Conservation (phyloP, 2,329 filamentous ascomycete genomes). For the Ophiostoma montium region DNA sequence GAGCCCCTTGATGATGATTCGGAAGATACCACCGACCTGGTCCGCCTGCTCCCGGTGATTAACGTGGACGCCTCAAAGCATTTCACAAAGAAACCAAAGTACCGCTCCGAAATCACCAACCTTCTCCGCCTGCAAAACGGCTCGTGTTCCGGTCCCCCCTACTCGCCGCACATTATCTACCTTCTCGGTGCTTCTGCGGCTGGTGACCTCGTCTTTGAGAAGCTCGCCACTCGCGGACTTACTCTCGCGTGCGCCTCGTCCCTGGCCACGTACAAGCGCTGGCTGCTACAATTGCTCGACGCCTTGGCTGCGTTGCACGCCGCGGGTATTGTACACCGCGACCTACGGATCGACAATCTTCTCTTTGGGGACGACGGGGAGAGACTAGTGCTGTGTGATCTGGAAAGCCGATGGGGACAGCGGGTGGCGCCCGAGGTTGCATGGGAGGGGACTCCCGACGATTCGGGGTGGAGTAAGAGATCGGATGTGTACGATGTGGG, state of each 20-base stretch:
- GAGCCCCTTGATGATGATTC: slow-evolving; percentile 8
- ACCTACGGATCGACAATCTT: slow-evolving; percentile 15
- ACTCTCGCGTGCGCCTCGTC: neutral
- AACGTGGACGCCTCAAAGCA: slow-evolving; percentile 14
- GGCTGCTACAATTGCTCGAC: slow-evolving; percentile 16
- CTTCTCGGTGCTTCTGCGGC: slow-evolving; percentile 15
- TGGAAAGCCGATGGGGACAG: slow-evolving; percentile 18
- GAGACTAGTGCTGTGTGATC: slow-evolving; percentile 17
- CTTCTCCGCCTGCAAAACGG: slow-evolving; percentile 16
- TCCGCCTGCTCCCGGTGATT: slow-evolving; percentile 13
- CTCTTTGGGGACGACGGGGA: too few relatives aligned
- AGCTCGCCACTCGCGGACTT: slow-evolving; percentile 8
- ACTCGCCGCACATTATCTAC: slow-evolving; percentile 14
- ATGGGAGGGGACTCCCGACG: slow-evolving; percentile 5
- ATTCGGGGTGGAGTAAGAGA: slow-evolving; percentile 8
- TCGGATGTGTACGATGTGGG: slow-evolving; percentile 19
- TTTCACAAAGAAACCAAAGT: slow-evolving; percentile 18
- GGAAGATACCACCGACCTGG: slow-evolving; percentile 6
- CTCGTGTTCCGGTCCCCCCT: slow-evolving; percentile 11
- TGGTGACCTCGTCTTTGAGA: slow-evolving; percentile 16
- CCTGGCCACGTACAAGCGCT: neutral
- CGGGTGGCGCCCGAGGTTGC: slow-evolving; percentile 15
- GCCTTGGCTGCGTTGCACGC: slow-evolving; percentile 16
- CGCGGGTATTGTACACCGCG: slow-evolving; percentile 17
- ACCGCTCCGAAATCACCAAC: slow-evolving; percentile 17